Evolutionary conservation across 129 eudicot genomes (phyloP).

Genomic region (Silybum marianum): DNA sequence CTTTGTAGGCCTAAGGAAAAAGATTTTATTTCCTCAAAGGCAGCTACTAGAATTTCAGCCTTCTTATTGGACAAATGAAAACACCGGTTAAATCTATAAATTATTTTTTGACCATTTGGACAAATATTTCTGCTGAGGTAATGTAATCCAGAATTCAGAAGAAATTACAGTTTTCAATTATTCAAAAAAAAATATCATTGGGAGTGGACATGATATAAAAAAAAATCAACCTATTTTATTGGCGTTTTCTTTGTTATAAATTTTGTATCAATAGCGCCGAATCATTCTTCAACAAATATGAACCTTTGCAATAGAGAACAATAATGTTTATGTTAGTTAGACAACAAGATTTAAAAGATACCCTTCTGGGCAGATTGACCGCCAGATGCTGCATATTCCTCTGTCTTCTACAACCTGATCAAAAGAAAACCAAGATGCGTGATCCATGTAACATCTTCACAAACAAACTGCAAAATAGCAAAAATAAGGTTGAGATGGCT

Average conservation of each 20-base stretch:
- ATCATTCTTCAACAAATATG: neutral
- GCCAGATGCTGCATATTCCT: slow-evolving; percentile 84
- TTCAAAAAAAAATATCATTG: neutral
- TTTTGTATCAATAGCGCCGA: neutral
- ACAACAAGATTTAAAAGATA: slow-evolving; percentile 32
- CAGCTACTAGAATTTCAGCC: slow-evolving; percentile 1
- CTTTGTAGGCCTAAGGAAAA: neutral
- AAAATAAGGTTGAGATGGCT: neutral
- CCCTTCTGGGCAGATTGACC: slow-evolving; percentile 95
- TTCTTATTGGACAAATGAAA: neutral
- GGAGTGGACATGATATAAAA: neutral
- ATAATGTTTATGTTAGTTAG: neutral
- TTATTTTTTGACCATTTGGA: slow-evolving; percentile 4
- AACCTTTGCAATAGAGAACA: neutral
- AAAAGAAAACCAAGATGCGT: slow-evolving; percentile 10
- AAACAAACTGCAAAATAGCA: neutral
- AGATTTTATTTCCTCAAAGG: neutral
- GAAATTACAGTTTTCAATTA: neutral
- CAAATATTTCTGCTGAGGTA: neutral
- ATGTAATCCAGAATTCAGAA: neutral
- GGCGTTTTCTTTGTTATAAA: neutral
- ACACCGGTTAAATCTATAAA: neutral
- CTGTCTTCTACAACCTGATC: slow-evolving; percentile 59
- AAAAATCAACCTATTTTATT: neutral
- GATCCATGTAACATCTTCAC: slow-evolving; percentile 8